Base-by-base conservation (phyloP, 2,329 filamentous ascomycete species). In the Talaromyces sp. region DNA sequence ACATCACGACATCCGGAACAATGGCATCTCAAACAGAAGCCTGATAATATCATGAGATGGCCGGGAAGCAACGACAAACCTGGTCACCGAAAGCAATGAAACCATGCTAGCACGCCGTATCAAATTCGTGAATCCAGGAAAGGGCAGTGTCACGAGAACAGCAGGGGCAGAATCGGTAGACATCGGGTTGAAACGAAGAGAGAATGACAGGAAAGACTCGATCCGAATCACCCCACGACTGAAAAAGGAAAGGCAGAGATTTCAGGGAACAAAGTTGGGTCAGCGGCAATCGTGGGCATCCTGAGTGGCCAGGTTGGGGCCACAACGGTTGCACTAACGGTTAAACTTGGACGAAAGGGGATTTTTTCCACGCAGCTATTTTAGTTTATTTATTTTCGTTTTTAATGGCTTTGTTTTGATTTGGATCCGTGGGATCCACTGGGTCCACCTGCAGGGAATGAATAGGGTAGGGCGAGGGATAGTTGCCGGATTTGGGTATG, bases 161-260 rank as follows among this genome's bases (percentile, higher is more conserved):
- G 16, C 8, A 41, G n/a, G n/a, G n/a, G n/a, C 9, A 27, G 19
- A 17, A 20, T 58, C 56, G 60, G 60, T 53, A 49, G 46, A 52
- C 30, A 35, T 35, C 55, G 56, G 60, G 56, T 24, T 32, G 11
- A 44, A 43, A 27, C 14, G 35, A 32, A 37, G 32, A 27, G 42
- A 8, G 24, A 27, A 22, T 24, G n/a, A 3, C 22, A 52, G 60
- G 62, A 57, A 64, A 30, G 16, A 44, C 14, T 47, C 22, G 43
- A 59, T 56, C 62, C 62, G 59, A 52, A 52, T 64, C 62, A 63
- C 56, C 56, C 60, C 60, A 64, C 57, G 49, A 16, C 49, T 24
- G 2, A 36, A 54, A 51, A 33, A n/a, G 36, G 49, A 27, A 60
- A 36, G 30, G 46, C 41, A 35, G 30, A n/a, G 42, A 13, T 19